Conservation (phyloP, 805 yeast species). For the Wickerhamomyces chambardii region DNA sequence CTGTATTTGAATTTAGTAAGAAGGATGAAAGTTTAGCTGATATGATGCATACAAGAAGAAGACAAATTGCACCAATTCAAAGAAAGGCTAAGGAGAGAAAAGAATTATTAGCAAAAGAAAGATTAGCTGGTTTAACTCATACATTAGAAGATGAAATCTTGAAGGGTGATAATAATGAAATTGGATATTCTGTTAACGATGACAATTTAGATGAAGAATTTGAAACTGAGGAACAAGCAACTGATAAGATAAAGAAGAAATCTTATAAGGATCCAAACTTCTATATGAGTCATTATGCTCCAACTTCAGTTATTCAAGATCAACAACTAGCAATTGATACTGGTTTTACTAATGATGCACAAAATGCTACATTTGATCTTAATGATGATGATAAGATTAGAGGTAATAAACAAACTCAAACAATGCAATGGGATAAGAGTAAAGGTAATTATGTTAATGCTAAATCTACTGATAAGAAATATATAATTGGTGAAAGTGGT, state of each 20-base stretch:
- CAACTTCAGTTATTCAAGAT: constrained; percentile 73
- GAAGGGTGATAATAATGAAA: constrained; percentile 38
- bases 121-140: constrained; percentile 67
- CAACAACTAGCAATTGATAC: constrained; percentile 48
- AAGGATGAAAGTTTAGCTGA: constrained; percentile 61
- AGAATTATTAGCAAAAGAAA: constrained; percentile 61
- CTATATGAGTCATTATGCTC: constrained; percentile 86
- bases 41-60: constrained; percentile 80
- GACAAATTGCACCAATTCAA: constrained; percentile 84
- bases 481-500: constrained; percentile 92
- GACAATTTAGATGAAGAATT: constrained; percentile 27
- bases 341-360: constrained; percentile 79
- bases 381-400: constrained; percentile 68
- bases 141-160: constrained; percentile 66
- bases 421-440: constrained; percentile 88
- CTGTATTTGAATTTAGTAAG: constrained; percentile 86
- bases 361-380: constrained; percentile 80
- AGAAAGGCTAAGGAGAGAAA: constrained; percentile 63
- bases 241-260: constrained; percentile 24
- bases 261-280: constrained; percentile 69
- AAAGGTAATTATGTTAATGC: constrained; percentile 83
- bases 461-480: constrained; percentile 74
- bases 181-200: constrained; percentile 37
- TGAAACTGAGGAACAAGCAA: constrained; percentile 27
- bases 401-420: constrained; percentile 54